These are phyloP conservation scores for Tricholoma matsutake DNA, from an alignment of 768 basidiomycete species.

Conservation along the genomic window DNA sequence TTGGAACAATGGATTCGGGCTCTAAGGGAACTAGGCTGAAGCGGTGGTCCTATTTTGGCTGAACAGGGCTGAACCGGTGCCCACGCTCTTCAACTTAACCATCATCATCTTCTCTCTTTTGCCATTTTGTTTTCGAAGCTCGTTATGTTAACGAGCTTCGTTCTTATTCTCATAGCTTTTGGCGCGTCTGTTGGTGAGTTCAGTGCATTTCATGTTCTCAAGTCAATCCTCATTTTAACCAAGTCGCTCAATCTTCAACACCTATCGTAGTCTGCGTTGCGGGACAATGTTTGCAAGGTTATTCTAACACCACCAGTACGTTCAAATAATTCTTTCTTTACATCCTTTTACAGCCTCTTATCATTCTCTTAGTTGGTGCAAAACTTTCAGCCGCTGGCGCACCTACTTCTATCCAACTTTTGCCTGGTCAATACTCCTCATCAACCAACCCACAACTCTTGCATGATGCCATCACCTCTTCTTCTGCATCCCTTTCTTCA, in stretches of 20 bases:
- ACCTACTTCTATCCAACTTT: constrained; percentile 54
- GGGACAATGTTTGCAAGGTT: constrained; percentile 84
- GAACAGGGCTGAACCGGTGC: no score
- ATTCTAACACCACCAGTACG: constrained; percentile 66
- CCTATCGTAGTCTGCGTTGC: constrained; percentile 77
- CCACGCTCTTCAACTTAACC: neutral
- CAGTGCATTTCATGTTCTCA: neutral
- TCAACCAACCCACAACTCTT: constrained; percentile 71
- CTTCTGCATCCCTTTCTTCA: constrained; percentile 54
- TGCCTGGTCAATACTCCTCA: constrained; percentile 75
- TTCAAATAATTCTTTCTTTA: constrained; percentile 5
- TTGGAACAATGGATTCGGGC: constrained; percentile 15
- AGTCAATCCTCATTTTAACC: neutral
- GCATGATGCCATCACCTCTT: constrained; percentile 62
- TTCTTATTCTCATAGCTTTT: constrained; percentile 30
- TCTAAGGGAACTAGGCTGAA: constrained; percentile 7
- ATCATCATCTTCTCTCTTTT: constrained; percentile 7
- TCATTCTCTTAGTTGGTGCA: constrained; percentile 55
- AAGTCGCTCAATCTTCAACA: constrained; percentile 55
- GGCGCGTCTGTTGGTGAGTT: constrained; percentile 37
- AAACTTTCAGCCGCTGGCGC: constrained; percentile 55
- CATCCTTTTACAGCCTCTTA: constrained; percentile 9
- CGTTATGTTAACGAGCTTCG: constrained; percentile 34
- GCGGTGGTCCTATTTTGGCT: constrained; percentile 2
- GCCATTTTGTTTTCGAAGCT: constrained; percentile 24